These are phyloP conservation scores for Prosopis cineraria DNA, from an alignment of 306 rosid genomes.

Conservation along the genomic window DNA sequence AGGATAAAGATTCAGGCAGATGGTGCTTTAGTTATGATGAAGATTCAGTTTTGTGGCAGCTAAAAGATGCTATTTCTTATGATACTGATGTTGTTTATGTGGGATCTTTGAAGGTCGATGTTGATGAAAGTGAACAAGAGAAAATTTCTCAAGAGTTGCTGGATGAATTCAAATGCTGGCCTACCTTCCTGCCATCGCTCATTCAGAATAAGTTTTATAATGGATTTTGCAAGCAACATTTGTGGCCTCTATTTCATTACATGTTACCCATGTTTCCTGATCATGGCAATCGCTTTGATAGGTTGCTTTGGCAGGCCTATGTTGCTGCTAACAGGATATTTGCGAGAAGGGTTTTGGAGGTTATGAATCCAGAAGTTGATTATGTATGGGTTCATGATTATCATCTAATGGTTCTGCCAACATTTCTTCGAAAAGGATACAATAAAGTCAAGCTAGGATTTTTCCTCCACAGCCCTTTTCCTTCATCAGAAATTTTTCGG, in stretches of 20 bases:
- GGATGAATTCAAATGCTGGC: constrained; percentile 78
- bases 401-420: constrained; percentile 95
- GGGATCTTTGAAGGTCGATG: constrained; percentile 67
- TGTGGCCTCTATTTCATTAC: constrained; percentile 88
- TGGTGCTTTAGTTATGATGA: constrained; percentile 82
- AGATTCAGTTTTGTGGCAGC: constrained; percentile 66
- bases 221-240: constrained; percentile 83
- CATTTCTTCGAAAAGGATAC: constrained; percentile 69
- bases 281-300: constrained; percentile 65
- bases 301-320: constrained; percentile 84
- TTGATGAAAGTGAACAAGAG: constrained; percentile 69
- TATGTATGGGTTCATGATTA: constrained; percentile 93
- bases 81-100: constrained; percentile 60
- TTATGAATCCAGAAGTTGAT: constrained; percentile 69
- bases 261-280: constrained; percentile 80
- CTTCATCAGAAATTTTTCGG: constrained; percentile 82
- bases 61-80: constrained; percentile 69
- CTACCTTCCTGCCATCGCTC: constrained; percentile 70
- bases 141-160: constrained; percentile 62
- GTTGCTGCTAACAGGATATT: constrained; percentile 79
- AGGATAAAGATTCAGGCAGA: constrained; percentile 56
- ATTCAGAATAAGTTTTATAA: constrained; percentile 67
- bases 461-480: constrained; percentile 85
- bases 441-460: constrained; percentile 75
- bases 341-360: constrained; percentile 83